Evolutionary conservation across 1,284 basidiomycete species (phyloP).

Genomic region (Tranzscheliella williamsii): DNA sequence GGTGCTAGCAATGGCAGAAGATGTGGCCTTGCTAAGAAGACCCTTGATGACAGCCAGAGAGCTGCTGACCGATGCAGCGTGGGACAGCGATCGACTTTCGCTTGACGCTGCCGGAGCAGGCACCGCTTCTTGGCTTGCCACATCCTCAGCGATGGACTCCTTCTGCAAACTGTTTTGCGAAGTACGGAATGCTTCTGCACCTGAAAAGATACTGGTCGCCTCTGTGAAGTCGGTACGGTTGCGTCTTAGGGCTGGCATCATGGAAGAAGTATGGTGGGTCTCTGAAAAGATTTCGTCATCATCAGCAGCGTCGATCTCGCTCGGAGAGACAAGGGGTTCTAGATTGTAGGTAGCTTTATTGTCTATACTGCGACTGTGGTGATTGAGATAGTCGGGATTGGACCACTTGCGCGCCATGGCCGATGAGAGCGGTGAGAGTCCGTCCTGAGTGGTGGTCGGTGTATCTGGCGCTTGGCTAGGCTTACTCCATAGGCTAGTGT

Average conservation of each 20-base stretch:
- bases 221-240: conserved; percentile 30
- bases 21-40: conserved; percentile 11
- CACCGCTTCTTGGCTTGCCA: not conserved
- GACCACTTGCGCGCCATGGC: conserved; percentile 17
- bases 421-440: conserved; percentile 15
- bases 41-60: conserved; percentile 22
- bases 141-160: conserved; percentile 5
- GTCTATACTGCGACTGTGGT: conserved; percentile 1
- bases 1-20: not conserved
- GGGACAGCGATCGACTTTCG: conserved; percentile 7
- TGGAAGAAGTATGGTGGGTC: not conserved
- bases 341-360: conserved; percentile 6
- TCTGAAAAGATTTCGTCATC: conserved; percentile 3
- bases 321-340: conserved; percentile 12
- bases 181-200: conserved; percentile 6
- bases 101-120: not conserved
- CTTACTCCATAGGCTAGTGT: conserved; percentile 36
- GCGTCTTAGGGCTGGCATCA: conserved; percentile 14
- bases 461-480: conserved; percentile 25
- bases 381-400: conserved; percentile 1
- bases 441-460: conserved; percentile 27
- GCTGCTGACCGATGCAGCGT: conserved; percentile 16
- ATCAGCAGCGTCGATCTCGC: conserved; percentile 1
- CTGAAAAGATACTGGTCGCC: conserved; percentile 33
- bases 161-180: conserved; percentile 23